Conservation (phyloP, 176 grass and related monocot genomes). For the Raddia distichophylla region DNA sequence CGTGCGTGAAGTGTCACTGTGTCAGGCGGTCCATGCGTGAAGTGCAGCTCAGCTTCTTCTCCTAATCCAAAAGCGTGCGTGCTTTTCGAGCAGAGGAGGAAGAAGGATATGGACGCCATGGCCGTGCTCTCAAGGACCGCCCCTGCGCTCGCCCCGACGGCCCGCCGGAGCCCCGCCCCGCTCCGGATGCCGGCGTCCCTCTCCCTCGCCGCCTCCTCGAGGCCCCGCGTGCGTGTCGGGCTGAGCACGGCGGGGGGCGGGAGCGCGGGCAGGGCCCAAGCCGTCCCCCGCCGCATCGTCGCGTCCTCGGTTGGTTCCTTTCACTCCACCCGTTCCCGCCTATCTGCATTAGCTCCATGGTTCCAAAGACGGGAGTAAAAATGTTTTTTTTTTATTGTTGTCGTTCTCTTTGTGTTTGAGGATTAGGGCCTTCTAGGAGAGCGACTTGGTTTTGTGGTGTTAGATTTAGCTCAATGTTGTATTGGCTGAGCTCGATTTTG, state of each 20-base stretch:
- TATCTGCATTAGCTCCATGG: neutral
- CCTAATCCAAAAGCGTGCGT: conserved; percentile 31
- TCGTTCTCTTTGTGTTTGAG: neutral
- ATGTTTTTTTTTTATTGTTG: neutral
- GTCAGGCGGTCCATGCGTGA: neutral
- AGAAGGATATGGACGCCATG: conserved; percentile 42
- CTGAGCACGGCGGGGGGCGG: conserved; percentile 9
- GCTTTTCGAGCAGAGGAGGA: conserved; percentile 5
- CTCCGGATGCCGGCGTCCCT: conserved; percentile 34
- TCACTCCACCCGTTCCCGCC: neutral
- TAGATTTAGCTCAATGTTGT: neutral
- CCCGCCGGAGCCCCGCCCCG: conserved; percentile 15
- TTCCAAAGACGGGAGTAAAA: neutral
- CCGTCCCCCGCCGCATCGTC: conserved; percentile 42
- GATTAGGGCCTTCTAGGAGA: neutral
- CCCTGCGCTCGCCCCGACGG: conserved; percentile 18
- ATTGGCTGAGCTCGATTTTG: neutral
- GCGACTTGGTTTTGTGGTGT: neutral
- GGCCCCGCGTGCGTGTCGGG: neutral
- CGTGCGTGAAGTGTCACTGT: too few relatives aligned
- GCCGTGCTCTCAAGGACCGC: conserved; percentile 39
- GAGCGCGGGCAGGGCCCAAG: conserved; percentile 35
- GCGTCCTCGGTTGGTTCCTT: conserved; percentile 51
- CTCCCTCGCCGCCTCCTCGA: conserved; percentile 39
- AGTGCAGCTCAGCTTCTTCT: neutral